Evolutionary conservation across 768 basidiomycete species (phyloP).

Genomic region (Hortiboletus campestris): DNA sequence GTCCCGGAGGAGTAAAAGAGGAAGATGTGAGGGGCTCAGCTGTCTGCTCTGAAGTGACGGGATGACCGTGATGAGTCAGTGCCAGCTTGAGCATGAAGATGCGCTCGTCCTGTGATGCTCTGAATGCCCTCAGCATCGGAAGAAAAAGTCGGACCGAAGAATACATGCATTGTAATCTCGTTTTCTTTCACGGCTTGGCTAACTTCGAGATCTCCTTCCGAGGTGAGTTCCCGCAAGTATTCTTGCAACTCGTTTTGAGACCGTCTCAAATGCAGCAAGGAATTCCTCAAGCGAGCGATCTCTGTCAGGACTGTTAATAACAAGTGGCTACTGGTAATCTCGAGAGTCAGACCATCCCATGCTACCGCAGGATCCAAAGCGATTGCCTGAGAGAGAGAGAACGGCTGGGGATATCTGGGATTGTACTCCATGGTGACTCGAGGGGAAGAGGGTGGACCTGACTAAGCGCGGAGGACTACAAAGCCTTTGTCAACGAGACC

Average conservation of each 20-base stretch:
- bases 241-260: slow-evolving; percentile 61
- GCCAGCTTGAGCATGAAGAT: slow-evolving; percentile 67
- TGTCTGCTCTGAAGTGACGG: slow-evolving; percentile 31
- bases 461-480: slow-evolving; percentile 19
- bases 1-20: neutral
- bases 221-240: slow-evolving; percentile 37
- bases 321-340: neutral
- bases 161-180: slow-evolving; percentile 57
- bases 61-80: slow-evolving; percentile 58
- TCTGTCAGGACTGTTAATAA: slow-evolving; percentile 42
- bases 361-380: slow-evolving; percentile 64
- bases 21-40: neutral
- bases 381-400: slow-evolving; percentile 63
- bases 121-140: slow-evolving; percentile 31
- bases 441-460: neutral
- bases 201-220: slow-evolving; percentile 55
- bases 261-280: slow-evolving; percentile 55
- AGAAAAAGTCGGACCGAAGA: slow-evolving; percentile 26
- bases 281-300: slow-evolving; percentile 72
- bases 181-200: slow-evolving; percentile 68
- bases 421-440: slow-evolving; percentile 55
- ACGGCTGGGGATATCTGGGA: slow-evolving; percentile 72
- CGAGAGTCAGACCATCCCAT: slow-evolving; percentile 55
- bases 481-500: neutral
- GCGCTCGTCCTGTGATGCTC: slow-evolving; percentile 77